A percentile compares a stretch with the other conserved stretches of the same genome.
phyloP scores from a whole-genome alignment of 441 rosid species.

The Brassica balearica region DNA sequence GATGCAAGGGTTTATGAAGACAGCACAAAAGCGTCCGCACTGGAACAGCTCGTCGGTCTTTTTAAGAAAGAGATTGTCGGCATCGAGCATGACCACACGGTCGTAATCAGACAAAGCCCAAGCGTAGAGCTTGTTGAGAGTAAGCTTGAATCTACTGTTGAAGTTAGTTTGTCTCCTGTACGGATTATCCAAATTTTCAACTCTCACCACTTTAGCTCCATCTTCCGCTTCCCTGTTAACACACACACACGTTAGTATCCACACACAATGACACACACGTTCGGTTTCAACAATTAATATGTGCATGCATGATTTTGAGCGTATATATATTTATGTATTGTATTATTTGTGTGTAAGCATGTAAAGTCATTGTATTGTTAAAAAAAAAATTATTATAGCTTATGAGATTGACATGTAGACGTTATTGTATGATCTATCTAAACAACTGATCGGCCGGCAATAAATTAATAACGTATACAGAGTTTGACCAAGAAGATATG shows the following conservation, averaged over 20 bases:
- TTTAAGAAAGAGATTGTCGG: conserved; percentile 81
- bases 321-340: neutral
- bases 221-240: conserved; percentile 77
- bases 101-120: conserved; percentile 90
- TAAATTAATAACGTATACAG: neutral
- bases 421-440: conserved; percentile 22
- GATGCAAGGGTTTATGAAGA: conserved; percentile 93
- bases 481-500: conserved; percentile 11
- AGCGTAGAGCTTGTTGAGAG: conserved; percentile 89
- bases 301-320: conserved; percentile 16
- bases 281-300: neutral
- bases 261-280: neutral
- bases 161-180: conserved; percentile 67
- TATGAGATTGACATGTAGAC: conserved; percentile 19
- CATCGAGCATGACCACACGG: conserved; percentile 89
- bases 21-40: conserved; percentile 94
- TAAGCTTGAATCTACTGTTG: conserved; percentile 77
- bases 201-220: conserved; percentile 85
- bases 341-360: neutral
- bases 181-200: conserved; percentile 85
- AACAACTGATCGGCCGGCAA: conserved; percentile 22
- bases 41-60: conserved; percentile 89
- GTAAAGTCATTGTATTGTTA: conserved; percentile 4
- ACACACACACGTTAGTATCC: neutral
- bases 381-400: neutral